Base-by-base conservation (phyloP, 2,329 filamentous ascomycete genomes). In the Aspergillus awamori region DNA sequence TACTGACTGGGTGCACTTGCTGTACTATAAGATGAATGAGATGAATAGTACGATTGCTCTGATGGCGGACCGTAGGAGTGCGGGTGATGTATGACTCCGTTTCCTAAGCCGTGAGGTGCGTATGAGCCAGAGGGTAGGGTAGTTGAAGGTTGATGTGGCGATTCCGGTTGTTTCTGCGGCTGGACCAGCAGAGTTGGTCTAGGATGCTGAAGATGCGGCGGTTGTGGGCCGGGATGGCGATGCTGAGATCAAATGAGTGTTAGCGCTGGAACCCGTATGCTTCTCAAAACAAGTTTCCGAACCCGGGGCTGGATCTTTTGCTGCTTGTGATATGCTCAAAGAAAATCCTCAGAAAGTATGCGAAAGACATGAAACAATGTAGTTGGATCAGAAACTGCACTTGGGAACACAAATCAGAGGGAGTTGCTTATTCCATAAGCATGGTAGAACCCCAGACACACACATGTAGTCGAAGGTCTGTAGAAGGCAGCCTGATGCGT, bases 1-100 rank as follows among this genome's bases (percentile, higher is more conserved):
- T 96, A 97, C 80, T 90, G 90, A 79, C 89, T 91, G 58, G 90
- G 88, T 63, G 89, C 87, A 80, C 89, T 92, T 68, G 91, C 88
- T 58, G 91, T 89, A 79, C 89, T 93, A 81, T 96, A 96, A 10
- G 91, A 87, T 75, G 90, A 86, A 74, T 95, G 91, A 61, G 89
- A 86, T 73, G 90, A 87, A 78, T 94, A 96, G 70, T 86, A 87
- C 49, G 87, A 84, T 56, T 90, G 80, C 69, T 96, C 90, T 72
- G 87, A 86, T 60, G 87, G 82, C 65, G 87, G 84, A 65, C 89
- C 86, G 78, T 95, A 95, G n/a, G 81, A 79, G 60, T 83, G 81
- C 54, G 80, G 82, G 64, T 84, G 83, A 63, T 83, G 82, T 58
- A 81, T 75, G 33, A 81, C 73, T 65, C 81, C 79, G 69, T 73